These are phyloP conservation scores for Blastomyces silverae DNA, from an alignment of 2,329 filamentous ascomycete genomes.

Conservation along the genomic window DNA sequence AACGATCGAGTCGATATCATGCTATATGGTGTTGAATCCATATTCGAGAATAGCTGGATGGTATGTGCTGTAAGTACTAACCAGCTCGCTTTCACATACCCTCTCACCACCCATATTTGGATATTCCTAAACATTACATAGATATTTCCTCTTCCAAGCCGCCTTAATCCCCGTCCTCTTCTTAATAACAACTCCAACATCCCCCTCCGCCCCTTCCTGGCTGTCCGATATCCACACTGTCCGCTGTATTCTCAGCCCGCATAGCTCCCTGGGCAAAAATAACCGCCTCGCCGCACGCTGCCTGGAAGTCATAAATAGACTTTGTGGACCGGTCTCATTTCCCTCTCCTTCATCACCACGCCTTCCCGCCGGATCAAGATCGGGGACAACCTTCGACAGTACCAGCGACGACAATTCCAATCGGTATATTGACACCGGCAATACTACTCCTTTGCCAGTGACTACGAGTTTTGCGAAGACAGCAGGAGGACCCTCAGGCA, in stretches of 20 bases:
- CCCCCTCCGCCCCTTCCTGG: constrained; percentile 3
- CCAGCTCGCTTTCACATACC: not conserved
- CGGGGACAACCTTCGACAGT: not conserved
- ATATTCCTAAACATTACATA: not conserved
- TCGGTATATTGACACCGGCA: not conserved
- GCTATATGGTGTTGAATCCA: constrained; percentile 37
- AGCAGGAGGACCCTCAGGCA: not conserved
- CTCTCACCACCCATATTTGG: not conserved
- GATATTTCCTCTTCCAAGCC: constrained; percentile 44
- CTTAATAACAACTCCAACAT: constrained; percentile 7
- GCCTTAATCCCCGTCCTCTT: constrained; percentile 40
- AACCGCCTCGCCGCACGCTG: constrained; percentile 11
- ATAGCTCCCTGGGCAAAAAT: constrained; percentile 4
- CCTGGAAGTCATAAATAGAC: constrained; percentile 8
- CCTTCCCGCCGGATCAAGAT: not conserved
- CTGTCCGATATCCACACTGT: constrained; percentile 8
- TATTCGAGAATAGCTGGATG: constrained; percentile 39
- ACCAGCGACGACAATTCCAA: not conserved
- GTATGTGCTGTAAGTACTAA: constrained; percentile 35
- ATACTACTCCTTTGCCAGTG: not conserved
- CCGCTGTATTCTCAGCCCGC: not conserved
- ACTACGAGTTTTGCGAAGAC: not conserved
- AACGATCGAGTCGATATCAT: constrained; percentile 39
- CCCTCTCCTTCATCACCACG: not conserved
- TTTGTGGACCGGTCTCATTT: constrained; percentile 8